Conservation (phyloP, 2,329 filamentous ascomycete genomes). For the Cercospora zeina region DNA sequence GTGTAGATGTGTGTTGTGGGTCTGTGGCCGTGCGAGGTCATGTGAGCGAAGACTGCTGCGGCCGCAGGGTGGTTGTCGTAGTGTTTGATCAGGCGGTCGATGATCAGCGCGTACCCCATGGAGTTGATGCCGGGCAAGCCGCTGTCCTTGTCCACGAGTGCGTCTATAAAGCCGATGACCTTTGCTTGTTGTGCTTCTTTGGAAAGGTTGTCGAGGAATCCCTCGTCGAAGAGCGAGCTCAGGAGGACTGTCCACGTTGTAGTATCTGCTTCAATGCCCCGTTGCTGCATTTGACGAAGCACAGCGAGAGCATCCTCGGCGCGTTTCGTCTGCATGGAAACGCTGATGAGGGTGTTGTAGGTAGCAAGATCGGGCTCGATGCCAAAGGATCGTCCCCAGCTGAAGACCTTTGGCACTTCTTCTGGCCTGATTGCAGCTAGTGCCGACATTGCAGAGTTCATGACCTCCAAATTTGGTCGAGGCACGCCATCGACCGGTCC, state of each 20-base stretch:
- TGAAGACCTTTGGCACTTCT: slow-evolving; percentile 57
- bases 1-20: slow-evolving; percentile 70
- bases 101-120: slow-evolving; percentile 68
- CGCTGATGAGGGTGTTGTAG: slow-evolving; percentile 40
- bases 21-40: slow-evolving; percentile 56
- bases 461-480: slow-evolving; percentile 61
- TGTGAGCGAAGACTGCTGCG: slow-evolving; percentile 62
- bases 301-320: slow-evolving; percentile 41
- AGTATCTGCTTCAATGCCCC: slow-evolving; percentile 51
- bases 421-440: slow-evolving; percentile 56
- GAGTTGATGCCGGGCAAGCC: slow-evolving; percentile 52
- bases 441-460: slow-evolving; percentile 70
- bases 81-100: slow-evolving; percentile 61
- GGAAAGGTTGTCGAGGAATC: slow-evolving; percentile 45
- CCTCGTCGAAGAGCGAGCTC: slow-evolving; percentile 57
- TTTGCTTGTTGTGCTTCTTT: slow-evolving; percentile 54
- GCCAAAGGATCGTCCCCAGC: slow-evolving; percentile 44
- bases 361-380: slow-evolving; percentile 40
- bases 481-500: slow-evolving; percentile 47
- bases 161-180: slow-evolving; percentile 59
- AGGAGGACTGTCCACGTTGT: slow-evolving; percentile 74
- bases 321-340: slow-evolving; percentile 35
- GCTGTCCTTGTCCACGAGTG: slow-evolving; percentile 59
- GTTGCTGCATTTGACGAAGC: slow-evolving; percentile 46
- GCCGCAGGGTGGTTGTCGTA: slow-evolving; percentile 54